These are phyloP conservation scores for Talaromyces sp. DNA, from an alignment of 2,329 filamentous ascomycete species.

Conservation along the genomic window DNA sequence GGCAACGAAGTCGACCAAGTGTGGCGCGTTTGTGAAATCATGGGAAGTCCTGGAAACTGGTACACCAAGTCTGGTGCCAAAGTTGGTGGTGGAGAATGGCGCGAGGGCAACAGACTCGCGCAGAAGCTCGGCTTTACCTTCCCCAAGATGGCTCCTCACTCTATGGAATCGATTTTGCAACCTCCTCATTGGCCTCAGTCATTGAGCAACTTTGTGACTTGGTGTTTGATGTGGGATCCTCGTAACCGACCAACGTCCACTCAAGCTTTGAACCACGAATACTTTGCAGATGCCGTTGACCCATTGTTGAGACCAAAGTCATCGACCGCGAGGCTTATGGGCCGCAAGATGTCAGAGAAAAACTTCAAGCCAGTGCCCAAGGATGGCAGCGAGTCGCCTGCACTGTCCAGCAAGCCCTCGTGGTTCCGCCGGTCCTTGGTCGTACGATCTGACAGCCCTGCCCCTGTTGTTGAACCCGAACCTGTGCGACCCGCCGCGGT, in stretches of 20 bases:
- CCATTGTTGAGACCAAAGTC: conserved; percentile 81
- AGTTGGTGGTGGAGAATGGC: conserved; percentile 95
- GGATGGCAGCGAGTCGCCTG: conserved; percentile 55
- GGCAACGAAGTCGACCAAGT: conserved; percentile 99
- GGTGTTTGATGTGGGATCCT: conserved; percentile 99
- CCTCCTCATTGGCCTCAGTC: conserved; percentile 86
- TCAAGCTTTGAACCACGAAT: conserved; percentile 92
- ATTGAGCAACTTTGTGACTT: conserved; percentile 89
- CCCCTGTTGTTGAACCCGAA: conserved; percentile 47
- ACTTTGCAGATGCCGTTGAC: conserved; percentile 87
- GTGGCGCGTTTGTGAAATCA: conserved; percentile 97
- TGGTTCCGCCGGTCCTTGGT: conserved; percentile 98
- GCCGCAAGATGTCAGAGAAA: conserved; percentile 84
- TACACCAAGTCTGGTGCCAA: conserved; percentile 83
- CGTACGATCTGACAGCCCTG: conserved; percentile 65
- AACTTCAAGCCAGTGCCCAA: conserved; percentile 55
- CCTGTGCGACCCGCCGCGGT: conserved; percentile 38
- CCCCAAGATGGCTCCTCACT: conserved; percentile 96
- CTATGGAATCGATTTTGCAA: conserved; percentile 90
- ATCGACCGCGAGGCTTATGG: conserved; percentile 74
- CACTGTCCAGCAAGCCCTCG: conserved; percentile 73
- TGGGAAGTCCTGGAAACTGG: conserved; percentile 98
- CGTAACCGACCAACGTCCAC: conserved; percentile 84
- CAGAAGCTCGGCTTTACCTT: conserved; percentile 98
- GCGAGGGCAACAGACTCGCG: conserved; percentile 84